Base-by-base conservation (phyloP, 225 moss, liverwort and hornwort species). In the Neckera pumila region DNA sequence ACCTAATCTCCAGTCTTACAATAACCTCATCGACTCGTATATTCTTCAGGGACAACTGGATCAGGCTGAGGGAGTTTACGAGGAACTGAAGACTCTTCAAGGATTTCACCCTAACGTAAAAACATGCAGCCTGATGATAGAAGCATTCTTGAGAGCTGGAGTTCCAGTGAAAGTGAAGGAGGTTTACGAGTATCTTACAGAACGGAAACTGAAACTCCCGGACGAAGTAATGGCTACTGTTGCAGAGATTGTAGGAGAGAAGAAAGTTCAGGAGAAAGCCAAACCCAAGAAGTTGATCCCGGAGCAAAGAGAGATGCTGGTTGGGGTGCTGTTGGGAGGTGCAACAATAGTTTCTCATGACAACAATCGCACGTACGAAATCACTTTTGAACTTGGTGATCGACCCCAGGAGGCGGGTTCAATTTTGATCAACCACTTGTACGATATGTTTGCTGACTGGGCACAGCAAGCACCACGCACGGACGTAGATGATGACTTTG, bases 301-400 rank as follows among this genome's bases (percentile, higher is more conserved):
- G 80, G 94, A 94, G 87, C 97, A 97, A 84, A 83, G 99, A 76
- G 95, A 99, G 86, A 94, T 96, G 64, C 92, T 99, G 87, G 97
- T 95, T 56, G 99, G 99, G 84, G 96, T 95, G 77, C 83, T 97
- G 69, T 88, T 99, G 85, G 99, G 92, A 82, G 99, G 99, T 59
- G 99, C 99, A 38, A 88, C 88, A 63, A 71, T 97, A 40, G 90
- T 92, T 86, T 96, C 91, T 70, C 91, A 94, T 84, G 96, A 99
- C 85, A 90, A 45, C 58, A 92, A 96, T 71, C 91, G 95, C 74
- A 97, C 97, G 12, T 97, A 96, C 75, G 94, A 95, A 79, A 66
- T 99, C 67, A 93, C 93, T 61, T 96, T 99, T 79, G 91, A 93
- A 81, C 92, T 95, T 81, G 94, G 94, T 82, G 93, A 91, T 63